Evolutionary conservation across 768 basidiomycete genomes (phyloP).

Genomic region (Kwoniella dendrophila): DNA sequence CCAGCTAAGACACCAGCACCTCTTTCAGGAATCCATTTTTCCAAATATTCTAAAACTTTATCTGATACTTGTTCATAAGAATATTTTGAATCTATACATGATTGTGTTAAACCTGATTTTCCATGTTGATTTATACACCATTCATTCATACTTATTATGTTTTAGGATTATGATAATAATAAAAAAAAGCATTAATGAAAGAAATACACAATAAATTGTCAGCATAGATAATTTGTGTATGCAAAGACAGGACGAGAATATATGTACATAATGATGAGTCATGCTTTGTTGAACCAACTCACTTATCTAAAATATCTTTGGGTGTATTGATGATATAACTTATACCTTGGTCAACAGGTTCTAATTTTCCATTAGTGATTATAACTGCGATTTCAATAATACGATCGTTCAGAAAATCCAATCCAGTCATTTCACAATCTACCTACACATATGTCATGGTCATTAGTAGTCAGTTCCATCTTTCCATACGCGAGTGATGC

Average conservation of each 20-base stretch:
- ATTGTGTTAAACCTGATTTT: slow-evolving; percentile 76
- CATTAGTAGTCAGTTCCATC: not conserved
- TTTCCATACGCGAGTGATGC: not conserved
- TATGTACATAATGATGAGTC: not conserved
- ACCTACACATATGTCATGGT: slow-evolving; percentile 28
- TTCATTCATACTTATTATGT: slow-evolving; percentile 82
- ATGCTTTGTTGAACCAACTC: slow-evolving; percentile 19
- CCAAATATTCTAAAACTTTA: slow-evolving; percentile 73
- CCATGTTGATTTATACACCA: slow-evolving; percentile 88
- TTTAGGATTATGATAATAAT: too few relatives aligned
- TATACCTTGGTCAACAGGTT: slow-evolving; percentile 77
- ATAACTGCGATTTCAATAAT: slow-evolving; percentile 76
- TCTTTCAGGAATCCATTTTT: slow-evolving; percentile 73
- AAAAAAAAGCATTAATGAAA: too few relatives aligned
- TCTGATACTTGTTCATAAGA: slow-evolving; percentile 65
- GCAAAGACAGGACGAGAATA: not conserved
- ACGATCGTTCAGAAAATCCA: slow-evolving; percentile 42
- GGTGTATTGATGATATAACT: slow-evolving; percentile 74
- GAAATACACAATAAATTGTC: not conserved
- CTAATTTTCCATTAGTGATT: slow-evolving; percentile 81
- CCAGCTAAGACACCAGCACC: slow-evolving; percentile 63
- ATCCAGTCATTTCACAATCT: slow-evolving; percentile 52
- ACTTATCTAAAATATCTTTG: slow-evolving; percentile 71
- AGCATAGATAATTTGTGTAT: not conserved
- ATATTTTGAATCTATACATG: slow-evolving; percentile 73